A percentile compares a stretch with the other conserved stretches of the same genome.
phyloP scores from a whole-genome alignment of 1,284 basidiomycete species.

The Malassezia psittaci region DNA sequence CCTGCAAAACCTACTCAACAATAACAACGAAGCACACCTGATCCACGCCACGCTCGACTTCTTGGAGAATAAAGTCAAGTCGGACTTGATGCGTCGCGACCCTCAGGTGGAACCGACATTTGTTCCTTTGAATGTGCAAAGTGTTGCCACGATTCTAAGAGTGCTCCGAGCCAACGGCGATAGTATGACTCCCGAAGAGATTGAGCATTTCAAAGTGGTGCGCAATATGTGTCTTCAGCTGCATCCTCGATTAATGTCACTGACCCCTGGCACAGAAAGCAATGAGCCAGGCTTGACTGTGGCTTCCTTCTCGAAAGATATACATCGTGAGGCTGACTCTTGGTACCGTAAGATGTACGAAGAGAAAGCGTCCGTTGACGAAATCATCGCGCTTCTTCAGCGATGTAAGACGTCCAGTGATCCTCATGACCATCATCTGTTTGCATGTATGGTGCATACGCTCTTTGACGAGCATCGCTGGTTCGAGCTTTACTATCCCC shows the following conservation, averaged over 20 bases:
- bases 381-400: slow-evolving; percentile 77
- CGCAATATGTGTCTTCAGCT: slow-evolving; percentile 89
- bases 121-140: slow-evolving; percentile 41
- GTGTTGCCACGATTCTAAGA: slow-evolving; percentile 42
- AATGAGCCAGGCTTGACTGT: slow-evolving; percentile 83
- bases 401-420: slow-evolving; percentile 73
- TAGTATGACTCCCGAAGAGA: slow-evolving; percentile 57
- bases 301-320: slow-evolving; percentile 73
- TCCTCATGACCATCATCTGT: slow-evolving; percentile 80
- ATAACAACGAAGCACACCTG: slow-evolving; percentile 64
- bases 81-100: slow-evolving; percentile 40
- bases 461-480: slow-evolving; percentile 99
- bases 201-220: slow-evolving; percentile 80
- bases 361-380: slow-evolving; percentile 77
- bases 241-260: slow-evolving; percentile 88
- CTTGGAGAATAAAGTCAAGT: slow-evolving; percentile 41
- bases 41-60: slow-evolving; percentile 56
- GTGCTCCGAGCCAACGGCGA: slow-evolving; percentile 43
- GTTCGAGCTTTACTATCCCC: slow-evolving; percentile 84
- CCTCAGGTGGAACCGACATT: slow-evolving; percentile 43
- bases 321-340: slow-evolving; percentile 73
- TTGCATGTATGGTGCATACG: slow-evolving; percentile 97
- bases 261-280: slow-evolving; percentile 70
- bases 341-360: slow-evolving; percentile 99
- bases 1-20: slow-evolving; percentile 70